These are phyloP conservation scores for Metschnikowia drakensbergensis DNA, from an alignment of 805 yeast genomes.

Conservation along the genomic window DNA sequence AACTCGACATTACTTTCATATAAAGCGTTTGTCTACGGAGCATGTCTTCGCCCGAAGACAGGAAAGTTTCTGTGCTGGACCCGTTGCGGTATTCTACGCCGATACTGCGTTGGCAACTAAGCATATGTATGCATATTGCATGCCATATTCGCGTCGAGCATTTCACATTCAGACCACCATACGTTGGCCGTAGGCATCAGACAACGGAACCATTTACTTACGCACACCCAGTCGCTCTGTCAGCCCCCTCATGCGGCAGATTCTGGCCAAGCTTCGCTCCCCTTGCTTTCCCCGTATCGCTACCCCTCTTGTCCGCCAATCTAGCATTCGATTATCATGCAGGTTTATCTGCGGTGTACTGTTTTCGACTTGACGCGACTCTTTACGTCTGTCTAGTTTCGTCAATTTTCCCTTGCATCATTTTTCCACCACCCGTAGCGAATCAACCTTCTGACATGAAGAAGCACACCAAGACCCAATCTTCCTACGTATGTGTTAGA, in stretches of 20 bases:
- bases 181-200: neutral
- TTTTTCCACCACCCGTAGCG: neutral
- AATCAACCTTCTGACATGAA: conserved; percentile 21
- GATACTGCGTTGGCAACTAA: neutral
- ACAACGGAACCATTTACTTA: neutral
- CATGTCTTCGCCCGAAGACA: neutral
- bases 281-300: neutral
- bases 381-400: neutral
- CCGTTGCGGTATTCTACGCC: neutral
- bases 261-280: neutral
- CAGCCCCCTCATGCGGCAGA: too few relatives aligned
- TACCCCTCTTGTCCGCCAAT: conserved; percentile 2
- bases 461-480: conserved; percentile 68
- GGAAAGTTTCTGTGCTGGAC: neutral
- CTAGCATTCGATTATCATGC: neutral
- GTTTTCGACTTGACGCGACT: conserved; percentile 1
- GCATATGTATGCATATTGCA: conserved; percentile 1
- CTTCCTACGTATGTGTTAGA: conserved; percentile 55
- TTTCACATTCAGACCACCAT: neutral
- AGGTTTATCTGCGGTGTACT: conserved; percentile 1
- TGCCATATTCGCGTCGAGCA: conserved; percentile 2
- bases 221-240: too few relatives aligned
- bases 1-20: neutral
- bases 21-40: too few relatives aligned
- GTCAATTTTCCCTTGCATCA: neutral